Base-by-base conservation (phyloP, 306 rosid genomes). In the Gastrolobium villosum region DNA sequence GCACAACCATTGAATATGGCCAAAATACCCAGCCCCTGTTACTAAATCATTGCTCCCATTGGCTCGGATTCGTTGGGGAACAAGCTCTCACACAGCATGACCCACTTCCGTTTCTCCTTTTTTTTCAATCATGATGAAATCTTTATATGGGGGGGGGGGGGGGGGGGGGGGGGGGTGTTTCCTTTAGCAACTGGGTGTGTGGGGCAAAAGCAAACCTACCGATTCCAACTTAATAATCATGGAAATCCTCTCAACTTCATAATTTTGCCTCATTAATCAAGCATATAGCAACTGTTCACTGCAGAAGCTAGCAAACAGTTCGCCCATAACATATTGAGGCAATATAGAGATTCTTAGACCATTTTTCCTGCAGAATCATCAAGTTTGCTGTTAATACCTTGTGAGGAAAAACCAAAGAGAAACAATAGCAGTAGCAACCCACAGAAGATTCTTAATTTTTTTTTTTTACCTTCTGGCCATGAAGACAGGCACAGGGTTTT, bases 311-410 rank as follows among this genome's bases (percentile, higher is more conserved):
- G 87, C 98, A 91, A 70, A 93, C 98, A 2, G 97, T 93, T 82
- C 98, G 85, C 65, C 98, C 98, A 35, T 91, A 87, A 77, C 98
- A 93, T 81, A 93, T 93, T 8, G 95, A 91, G 39, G 98, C 97
- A 79, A 93, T 93, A 65, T 93, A 93, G 79, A 93, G 97, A 87
- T 93, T 93, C 78, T 91, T 93, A 66, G 96, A 77, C 98, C 98
- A 93, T 67, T 93, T 93, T 46, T 93, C 98, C 98, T 93, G 93
- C 83, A 84, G 81, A 82, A 57, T 36, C 39, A 70, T 69, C 57
- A 28, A 56, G 53, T 14, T 61, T 28, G 67, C 11, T 30, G 63
- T 81, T 32, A 80, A 39, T 53, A 30, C 60, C 49, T 36, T 7
- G 55, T 7, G 28, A 40, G 11, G 28, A 65, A 20, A 78, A 60